phyloP scores from a whole-genome alignment of 2,329 filamentous ascomycete genomes.

The Tolypocladium tropicale region DNA sequence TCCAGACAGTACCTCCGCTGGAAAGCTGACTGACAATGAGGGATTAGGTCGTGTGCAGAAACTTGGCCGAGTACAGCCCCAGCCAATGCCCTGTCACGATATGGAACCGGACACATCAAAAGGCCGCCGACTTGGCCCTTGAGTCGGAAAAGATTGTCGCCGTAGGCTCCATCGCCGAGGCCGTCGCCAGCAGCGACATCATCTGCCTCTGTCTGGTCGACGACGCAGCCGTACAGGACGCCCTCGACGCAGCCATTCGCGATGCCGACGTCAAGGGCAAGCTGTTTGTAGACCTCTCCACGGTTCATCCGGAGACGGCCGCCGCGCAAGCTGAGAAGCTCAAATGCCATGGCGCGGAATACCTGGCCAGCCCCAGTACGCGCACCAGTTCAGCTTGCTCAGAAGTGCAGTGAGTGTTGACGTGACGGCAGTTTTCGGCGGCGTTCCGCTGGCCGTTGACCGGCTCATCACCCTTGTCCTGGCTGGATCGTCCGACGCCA shows the following conservation, averaged over 20 bases:
- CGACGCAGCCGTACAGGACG: neutral
- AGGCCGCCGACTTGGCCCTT: neutral
- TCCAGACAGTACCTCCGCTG: neutral
- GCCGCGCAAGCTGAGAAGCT: neutral
- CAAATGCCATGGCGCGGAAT: neutral
- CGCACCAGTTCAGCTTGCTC: rapidly evolving
- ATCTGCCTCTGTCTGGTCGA: neutral
- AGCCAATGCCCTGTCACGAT: neutral
- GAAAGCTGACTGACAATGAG: neutral
- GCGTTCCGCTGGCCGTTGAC: neutral
- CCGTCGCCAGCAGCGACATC: neutral
- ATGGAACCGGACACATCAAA: neutral
- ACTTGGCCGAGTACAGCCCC: neutral
- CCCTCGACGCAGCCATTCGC: neutral
- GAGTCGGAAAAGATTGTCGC: neutral
- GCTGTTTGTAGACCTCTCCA: neutral
- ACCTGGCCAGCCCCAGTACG: neutral
- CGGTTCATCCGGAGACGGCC: neutral
- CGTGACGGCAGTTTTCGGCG: neutral
- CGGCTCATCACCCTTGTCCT: neutral
- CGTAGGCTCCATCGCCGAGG: neutral
- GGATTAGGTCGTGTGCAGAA: neutral
- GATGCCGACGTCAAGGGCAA: neutral
- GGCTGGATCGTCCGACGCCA: neutral
- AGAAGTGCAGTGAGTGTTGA: neutral